Evolutionary conservation across 1,284 basidiomycete species (phyloP), one percentile per base, ranked within the genome.

Genomic region (Papiliotrema fonsecae): DNA sequence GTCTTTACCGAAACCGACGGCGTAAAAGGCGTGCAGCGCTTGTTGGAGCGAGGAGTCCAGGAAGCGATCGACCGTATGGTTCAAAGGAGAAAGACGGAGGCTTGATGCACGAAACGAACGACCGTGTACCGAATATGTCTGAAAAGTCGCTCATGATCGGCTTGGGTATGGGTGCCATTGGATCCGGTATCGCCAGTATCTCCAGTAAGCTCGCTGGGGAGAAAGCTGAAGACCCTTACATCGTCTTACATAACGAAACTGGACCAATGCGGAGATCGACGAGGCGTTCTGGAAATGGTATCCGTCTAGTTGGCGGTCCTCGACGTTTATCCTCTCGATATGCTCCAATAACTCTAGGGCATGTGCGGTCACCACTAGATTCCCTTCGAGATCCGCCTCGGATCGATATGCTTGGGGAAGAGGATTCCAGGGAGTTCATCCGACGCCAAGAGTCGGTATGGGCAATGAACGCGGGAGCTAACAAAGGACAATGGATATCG

Each of bases 331-430:
- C 54, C 19, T n/a, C 41, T 25, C 44, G 60, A 36, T 52, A 49
- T 22, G 39, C 47, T 2, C 43, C 46, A 31, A 9, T 34, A 24
- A 37, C 28, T 2, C 27, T 45, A 11, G 19, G 25, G 9, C 19
- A 13, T 4, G 18, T 3, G 11, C 30, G 10, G 18, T 34, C 35
- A 9, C 24, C 36, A 4, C 30, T 22, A 19, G 34, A 36, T 14
- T 10, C 32, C 11, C 6, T 38, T 4, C 11, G 14, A 19, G 44
- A 46, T 39, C n/a, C n/a, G n/a, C 30, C 44, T 46, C 56, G 66
- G n/a, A 47, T 62, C 18, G 55, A 64, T 30, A 69, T 72, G 61
- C 60, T 72, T 2, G 27, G 48, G 9, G 63, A 69, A 21, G 69
- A 72, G 50, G 69, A 72, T 45, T 58, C 58, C 16, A 43, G 58